Evolutionary conservation across 345 rosid genomes (phyloP).

Genomic region (Euphorbia tirucalli): DNA sequence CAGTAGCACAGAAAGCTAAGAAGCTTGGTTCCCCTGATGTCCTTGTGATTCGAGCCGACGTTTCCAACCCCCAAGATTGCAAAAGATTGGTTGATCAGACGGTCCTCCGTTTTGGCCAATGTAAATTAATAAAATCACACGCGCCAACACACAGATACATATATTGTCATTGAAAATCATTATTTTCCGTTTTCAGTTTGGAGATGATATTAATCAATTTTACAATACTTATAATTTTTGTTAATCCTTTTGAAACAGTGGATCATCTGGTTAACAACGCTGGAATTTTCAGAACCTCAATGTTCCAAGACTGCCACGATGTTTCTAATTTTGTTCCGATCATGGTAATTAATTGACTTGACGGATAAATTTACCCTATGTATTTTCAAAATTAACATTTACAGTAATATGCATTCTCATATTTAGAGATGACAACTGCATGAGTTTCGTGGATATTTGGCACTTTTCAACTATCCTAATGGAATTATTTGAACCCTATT

Average conservation of each 20-base stretch:
- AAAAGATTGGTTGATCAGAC: constrained; percentile 19
- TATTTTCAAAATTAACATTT: too few relatives aligned
- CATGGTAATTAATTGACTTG: constrained; percentile 34
- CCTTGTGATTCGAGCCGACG: constrained; percentile 24
- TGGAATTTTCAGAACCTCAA: constrained; percentile 39
- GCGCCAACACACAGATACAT: too few relatives aligned
- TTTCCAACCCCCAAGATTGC: constrained; percentile 29
- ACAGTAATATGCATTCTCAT: too few relatives aligned
- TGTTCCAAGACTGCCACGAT: constrained; percentile 49
- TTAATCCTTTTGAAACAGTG: neutral
- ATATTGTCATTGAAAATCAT: too few relatives aligned
- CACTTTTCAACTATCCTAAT: too few relatives aligned
- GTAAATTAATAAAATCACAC: constrained; percentile 15
- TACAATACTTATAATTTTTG: too few relatives aligned
- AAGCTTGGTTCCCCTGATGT: constrained; percentile 33
- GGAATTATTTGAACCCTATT: too few relatives aligned
- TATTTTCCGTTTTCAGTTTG: too few relatives aligned
- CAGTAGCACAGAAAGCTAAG: constrained; percentile 23
- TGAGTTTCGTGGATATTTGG: too few relatives aligned
- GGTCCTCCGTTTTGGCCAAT: constrained; percentile 29
- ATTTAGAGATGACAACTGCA: too few relatives aligned
- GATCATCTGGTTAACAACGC: constrained; percentile 59
- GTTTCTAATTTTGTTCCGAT: constrained; percentile 29
- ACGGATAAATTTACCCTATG: neutral
- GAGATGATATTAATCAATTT: too few relatives aligned